Conservation (phyloP, 208 protist genomes). For the Leptomonas seymouri region DNA sequence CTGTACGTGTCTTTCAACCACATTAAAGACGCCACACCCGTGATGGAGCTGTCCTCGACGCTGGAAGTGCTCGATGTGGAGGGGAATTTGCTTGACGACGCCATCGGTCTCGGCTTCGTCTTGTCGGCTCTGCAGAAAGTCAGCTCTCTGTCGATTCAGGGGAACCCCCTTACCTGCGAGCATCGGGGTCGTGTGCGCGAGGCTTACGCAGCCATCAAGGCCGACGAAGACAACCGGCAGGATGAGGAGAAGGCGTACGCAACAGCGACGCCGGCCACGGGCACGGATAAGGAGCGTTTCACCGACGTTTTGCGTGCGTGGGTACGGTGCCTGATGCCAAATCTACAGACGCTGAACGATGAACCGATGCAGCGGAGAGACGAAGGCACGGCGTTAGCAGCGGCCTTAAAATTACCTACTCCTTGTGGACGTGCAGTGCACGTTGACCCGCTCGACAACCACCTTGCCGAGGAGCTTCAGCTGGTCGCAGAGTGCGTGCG, state of each 20-base stretch:
- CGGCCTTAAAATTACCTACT: not conserved
- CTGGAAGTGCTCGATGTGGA: conserved; percentile 89
- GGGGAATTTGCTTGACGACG: conserved; percentile 73
- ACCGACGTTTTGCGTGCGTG: conserved; percentile 39
- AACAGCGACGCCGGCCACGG: not conserved
- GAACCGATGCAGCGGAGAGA: conserved; percentile 16
- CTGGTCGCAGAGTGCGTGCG: conserved; percentile 80
- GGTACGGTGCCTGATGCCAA: conserved; percentile 59
- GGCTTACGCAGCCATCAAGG: conserved; percentile 14
- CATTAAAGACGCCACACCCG: conserved; percentile 55
- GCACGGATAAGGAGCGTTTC: conserved; percentile 2
- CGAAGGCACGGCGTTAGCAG: not conserved
- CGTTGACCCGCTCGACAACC: conserved; percentile 66
- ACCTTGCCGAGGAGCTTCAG: conserved; percentile 68
- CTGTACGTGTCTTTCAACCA: conserved; percentile 89
- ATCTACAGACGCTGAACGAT: conserved; percentile 44
- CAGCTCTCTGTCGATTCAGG: conserved; percentile 60
- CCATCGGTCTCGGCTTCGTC: conserved; percentile 29
- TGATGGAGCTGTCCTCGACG: conserved; percentile 65
- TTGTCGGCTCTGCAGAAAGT: conserved; percentile 51
- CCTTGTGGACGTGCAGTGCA: conserved; percentile 16
- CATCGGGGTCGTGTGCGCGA: conserved; percentile 21
- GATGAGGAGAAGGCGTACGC: not conserved
- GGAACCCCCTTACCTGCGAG: conserved; percentile 60
- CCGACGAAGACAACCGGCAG: conserved; percentile 3